phyloP scores from a whole-genome alignment of 192 early-diverging fungal genomes.

The Rhizoclosmatium globosum region DNA sequence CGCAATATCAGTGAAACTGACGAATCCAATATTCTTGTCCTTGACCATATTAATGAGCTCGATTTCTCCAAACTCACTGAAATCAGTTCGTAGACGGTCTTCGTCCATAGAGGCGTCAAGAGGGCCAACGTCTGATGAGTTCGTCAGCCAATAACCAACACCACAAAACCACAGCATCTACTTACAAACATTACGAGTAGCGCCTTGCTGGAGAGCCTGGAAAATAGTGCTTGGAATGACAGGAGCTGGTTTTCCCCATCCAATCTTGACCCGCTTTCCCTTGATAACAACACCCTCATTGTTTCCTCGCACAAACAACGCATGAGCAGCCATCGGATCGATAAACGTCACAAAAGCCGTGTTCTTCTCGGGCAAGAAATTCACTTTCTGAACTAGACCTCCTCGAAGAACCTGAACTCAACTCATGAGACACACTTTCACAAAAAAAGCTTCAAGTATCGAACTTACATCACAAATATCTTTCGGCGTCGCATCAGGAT shows the following conservation, averaged over 20 bases:
- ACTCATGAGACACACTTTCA: not conserved
- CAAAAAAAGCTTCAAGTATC: not conserved
- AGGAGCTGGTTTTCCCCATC: slow-evolving; percentile 81
- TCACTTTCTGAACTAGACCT: slow-evolving; percentile 81
- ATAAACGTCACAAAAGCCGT: slow-evolving; percentile 89
- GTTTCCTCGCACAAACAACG: slow-evolving; percentile 67
- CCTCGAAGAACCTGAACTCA: slow-evolving; percentile 72
- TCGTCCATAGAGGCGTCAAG: slow-evolving; percentile 70
- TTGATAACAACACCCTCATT: slow-evolving; percentile 74
- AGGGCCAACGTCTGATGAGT: slow-evolving; percentile 69
- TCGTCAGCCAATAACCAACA: not conserved
- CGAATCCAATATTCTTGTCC: slow-evolving; percentile 87
- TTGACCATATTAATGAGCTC: slow-evolving; percentile 83
- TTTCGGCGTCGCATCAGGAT: slow-evolving; percentile 78
- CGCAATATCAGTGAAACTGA: slow-evolving; percentile 82
- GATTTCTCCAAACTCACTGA: slow-evolving; percentile 85
- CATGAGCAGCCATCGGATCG: slow-evolving; percentile 70
- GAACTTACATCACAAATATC: slow-evolving; percentile 80
- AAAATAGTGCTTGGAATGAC: slow-evolving; percentile 53
- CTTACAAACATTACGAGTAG: slow-evolving; percentile 77
- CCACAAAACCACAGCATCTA: not conserved
- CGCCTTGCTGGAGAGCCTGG: slow-evolving; percentile 67
- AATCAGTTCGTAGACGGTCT: slow-evolving; percentile 77
- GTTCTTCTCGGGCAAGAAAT: slow-evolving; percentile 77
- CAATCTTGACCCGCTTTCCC: slow-evolving; percentile 77